Percentiles rank a stretch among this genome's conserved stretches.
Conservation (phyloP, 1,284 basidiomycete species). For the Phylloporus sp. region DNA sequence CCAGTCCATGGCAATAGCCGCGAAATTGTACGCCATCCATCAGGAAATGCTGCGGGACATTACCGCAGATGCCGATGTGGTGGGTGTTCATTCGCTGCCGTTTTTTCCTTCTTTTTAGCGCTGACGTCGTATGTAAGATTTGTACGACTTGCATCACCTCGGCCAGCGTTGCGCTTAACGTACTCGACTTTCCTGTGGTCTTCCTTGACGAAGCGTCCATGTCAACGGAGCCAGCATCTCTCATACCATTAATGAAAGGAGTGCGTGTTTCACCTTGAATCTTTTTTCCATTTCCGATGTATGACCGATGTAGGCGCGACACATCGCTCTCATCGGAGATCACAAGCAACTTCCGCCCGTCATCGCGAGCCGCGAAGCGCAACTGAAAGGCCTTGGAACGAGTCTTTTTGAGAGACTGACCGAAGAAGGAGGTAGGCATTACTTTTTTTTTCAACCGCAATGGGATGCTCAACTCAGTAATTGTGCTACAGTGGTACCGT, state of each 20-base stretch:
- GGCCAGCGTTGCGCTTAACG: conserved; percentile 58
- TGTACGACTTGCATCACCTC: conserved; percentile 86
- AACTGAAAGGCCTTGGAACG: conserved; percentile 70
- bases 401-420: conserved; percentile 91
- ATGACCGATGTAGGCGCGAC: conserved; percentile 59
- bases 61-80: conserved; percentile 73
- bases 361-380: conserved; percentile 75
- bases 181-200: conserved; percentile 90
- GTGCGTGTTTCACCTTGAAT: conserved; percentile 49
- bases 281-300: conserved; percentile 15
- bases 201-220: conserved; percentile 96
- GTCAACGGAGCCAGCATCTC: conserved; percentile 90
- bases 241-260: conserved; percentile 89
- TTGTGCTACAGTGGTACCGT: conserved; percentile 62
- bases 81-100: conserved; percentile 42
- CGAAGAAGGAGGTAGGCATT: conserved; percentile 68
- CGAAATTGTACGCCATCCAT: conserved; percentile 51
- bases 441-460: conserved; percentile 9
- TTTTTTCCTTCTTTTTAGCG: neutral
- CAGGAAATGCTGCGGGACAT: conserved; percentile 64
- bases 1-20: conserved; percentile 39
- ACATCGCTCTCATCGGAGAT: conserved; percentile 91
- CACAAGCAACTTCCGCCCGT: conserved; percentile 97
- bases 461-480: conserved; percentile 22
- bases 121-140: conserved; percentile 50